Evolutionary conservation across 2,329 filamentous ascomycete genomes (phyloP).

Genomic region (Waltergamsia citrina): DNA sequence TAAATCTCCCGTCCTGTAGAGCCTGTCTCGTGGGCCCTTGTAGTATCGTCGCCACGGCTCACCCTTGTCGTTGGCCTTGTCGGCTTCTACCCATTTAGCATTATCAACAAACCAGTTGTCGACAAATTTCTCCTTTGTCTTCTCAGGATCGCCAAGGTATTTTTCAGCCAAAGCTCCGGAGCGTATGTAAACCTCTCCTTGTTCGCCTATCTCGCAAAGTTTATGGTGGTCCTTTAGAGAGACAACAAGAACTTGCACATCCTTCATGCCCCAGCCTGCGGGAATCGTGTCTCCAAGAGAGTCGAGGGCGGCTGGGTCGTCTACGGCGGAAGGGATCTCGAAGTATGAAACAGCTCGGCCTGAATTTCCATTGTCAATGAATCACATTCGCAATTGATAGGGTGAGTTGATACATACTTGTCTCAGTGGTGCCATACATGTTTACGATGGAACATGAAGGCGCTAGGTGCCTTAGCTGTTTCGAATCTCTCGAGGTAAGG

Average conservation of each 20-base stretch:
- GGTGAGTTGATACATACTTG: constrained; percentile 37
- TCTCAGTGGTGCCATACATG: constrained; percentile 15
- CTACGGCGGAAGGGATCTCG: constrained; percentile 57
- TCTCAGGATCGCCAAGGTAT: constrained; percentile 51
- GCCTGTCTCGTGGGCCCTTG: constrained; percentile 71
- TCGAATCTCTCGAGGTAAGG: constrained; percentile 82
- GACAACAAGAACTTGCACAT: constrained; percentile 83
- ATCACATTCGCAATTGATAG: constrained; percentile 50
- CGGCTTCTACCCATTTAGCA: constrained; percentile 55
- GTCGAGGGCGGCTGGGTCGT: constrained; percentile 46
- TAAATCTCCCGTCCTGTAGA: constrained; percentile 84
- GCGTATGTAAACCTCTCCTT: constrained; percentile 76
- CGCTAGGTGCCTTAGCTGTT: constrained; percentile 64
- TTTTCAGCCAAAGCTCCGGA: constrained; percentile 78
- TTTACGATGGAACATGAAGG: constrained; percentile 17
- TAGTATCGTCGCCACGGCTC: constrained; percentile 75
- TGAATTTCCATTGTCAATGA: constrained; percentile 27
- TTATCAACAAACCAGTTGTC: constrained; percentile 79
- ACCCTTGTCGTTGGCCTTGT: constrained; percentile 42
- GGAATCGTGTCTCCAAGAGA: constrained; percentile 60
- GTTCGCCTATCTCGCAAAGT: constrained; percentile 70
- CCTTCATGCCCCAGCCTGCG: constrained; percentile 75
- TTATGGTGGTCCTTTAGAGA: constrained; percentile 55
- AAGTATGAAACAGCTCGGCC: constrained; percentile 64
- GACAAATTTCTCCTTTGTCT: constrained; percentile 70